Base-by-base conservation (phyloP, 331 rosid genomes). In the Dryas integrifolia region DNA sequence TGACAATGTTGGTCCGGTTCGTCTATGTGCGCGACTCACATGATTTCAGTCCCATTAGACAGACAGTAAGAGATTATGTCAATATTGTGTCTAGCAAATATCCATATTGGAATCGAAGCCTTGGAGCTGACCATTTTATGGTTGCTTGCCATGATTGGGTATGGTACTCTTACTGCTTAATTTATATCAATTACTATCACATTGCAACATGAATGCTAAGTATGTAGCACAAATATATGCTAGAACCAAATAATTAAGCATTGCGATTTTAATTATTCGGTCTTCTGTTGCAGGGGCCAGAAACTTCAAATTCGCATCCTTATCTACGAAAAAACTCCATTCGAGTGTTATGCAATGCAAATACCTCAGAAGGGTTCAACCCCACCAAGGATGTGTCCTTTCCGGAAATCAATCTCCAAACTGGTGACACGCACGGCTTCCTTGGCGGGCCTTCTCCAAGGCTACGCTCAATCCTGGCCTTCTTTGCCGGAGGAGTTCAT, bases 141-240 rank as follows among this genome's bases (percentile, higher is more conserved):
- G 90, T 95, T 55, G 67, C 97, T 57, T 95, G 99, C 88, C 99
- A 95, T 67, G 99, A 95, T 68, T 91, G 99, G 99, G 97, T 91
- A 77, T 67, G 68, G 40, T 6, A 18, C 48, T 43, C 15, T 12
- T 38, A 0, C 39, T 61, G 59, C 35, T 62, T 30, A 30, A 30
- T 69, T 69, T 12, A 7, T 10, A 15, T 38, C 1, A 26, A 24
- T 30, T 62, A 44, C 39, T 8, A 24, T 64, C 26, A 30, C 13
- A 46, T 38, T 9, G 6, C 5, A 9, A 30, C 35, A 30, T 30
- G 35, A 30, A 30, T 30, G 35, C 35, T 30, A 1, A 30, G 35
- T 30, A 50, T 59, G 1, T 18, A 21, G 9, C 3, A 40, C 7
- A 7, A 26, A 0, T 14, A 50, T 30, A 30, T 2, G 35, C 6